Percentiles rank a stretch among this genome's conserved stretches.
phyloP scores from a whole-genome alignment of 2,329 filamentous ascomycete species.

The Xylariaceae sp. region DNA sequence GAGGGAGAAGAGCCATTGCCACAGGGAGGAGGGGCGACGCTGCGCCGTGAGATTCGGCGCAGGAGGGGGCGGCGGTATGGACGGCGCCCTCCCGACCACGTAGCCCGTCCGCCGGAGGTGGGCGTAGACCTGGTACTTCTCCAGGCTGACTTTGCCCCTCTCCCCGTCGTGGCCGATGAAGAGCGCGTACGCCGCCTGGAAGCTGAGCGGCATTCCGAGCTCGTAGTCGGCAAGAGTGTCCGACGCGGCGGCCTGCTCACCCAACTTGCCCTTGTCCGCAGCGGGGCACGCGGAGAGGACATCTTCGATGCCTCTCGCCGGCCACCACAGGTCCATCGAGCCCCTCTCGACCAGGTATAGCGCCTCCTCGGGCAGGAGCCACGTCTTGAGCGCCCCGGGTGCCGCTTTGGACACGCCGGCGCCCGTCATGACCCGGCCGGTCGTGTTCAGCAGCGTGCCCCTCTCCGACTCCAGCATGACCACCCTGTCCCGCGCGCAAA shows the following conservation, averaged over 20 bases:
- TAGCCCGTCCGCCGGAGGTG: conserved; percentile 79
- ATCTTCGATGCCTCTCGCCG: conserved; percentile 43
- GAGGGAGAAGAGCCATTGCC: conserved; percentile 48
- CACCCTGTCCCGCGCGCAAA: conserved; percentile 38
- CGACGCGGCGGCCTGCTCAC: conserved; percentile 10
- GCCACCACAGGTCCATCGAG: conserved; percentile 82
- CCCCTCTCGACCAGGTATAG: conserved; percentile 85
- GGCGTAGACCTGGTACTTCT: conserved; percentile 82
- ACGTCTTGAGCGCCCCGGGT: conserved; percentile 56
- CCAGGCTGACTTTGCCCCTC: conserved; percentile 55
- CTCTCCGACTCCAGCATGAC: conserved; percentile 64
- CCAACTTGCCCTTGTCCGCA: conserved; percentile 22
- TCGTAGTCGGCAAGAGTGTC: conserved; percentile 42
- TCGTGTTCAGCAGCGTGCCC: conserved; percentile 65
- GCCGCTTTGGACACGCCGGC: conserved; percentile 40
- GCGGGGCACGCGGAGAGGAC: conserved; percentile 24
- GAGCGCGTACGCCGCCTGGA: conserved; percentile 83
- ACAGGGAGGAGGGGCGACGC: conserved; percentile 26
- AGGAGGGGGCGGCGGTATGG: conserved; percentile 10
- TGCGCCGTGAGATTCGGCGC: not conserved
- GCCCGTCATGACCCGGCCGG: conserved; percentile 58
- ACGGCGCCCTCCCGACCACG: conserved; percentile 60
- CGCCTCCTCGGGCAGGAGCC: conserved; percentile 87
- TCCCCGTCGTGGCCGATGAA: conserved; percentile 66
- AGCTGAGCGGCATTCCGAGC: conserved; percentile 71